Evolutionary conservation across 2,329 filamentous ascomycete genomes (phyloP), one percentile per base, ranked within the genome.

Genomic region (Penicillium sp.): DNA sequence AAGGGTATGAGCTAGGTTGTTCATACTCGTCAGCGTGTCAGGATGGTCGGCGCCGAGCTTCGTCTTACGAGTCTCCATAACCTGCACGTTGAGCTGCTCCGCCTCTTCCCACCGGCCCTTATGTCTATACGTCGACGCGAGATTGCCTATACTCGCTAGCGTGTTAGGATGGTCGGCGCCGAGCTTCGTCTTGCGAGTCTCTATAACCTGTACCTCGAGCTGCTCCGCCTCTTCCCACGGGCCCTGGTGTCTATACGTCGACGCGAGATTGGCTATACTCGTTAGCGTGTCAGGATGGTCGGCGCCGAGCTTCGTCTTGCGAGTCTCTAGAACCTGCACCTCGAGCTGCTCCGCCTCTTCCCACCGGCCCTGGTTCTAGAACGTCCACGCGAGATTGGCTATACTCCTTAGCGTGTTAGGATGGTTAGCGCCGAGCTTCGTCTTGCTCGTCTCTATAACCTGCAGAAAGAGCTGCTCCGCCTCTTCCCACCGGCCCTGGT

Each of bases 171-270:
- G 43, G 43, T 46, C 43, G 4, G n/a, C 45, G 18, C 44, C 45
- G 45, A 48, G 45, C 31, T 48, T 48, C 27, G 45, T 48, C 45
- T 48, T 48, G 18, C 29, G 18, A 35, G 45, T 37, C 29, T 35
- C 45, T 18, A 37, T 37, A 5, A 37, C 45, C 45, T 46, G 43
- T 15, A 29, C 15, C 23, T 31, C 14, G 15, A 46, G 43, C 27
- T 31, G 25, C 23, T 46, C 43, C 7, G 43, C 43, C 27, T 46
- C 43, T 12, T 29, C 25, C n/a, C 9, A 31, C 15, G 25, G 5
- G 12, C n/a, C 45, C 45, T 48, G 18, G 6, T 23, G n/a, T 43
- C 40, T 43, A 12, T n/a, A n/a, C n/a, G n/a, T n/a, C n/a, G n/a
- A n/a, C n/a, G n/a, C n/a, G n/a, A n/a, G n/a, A n/a, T n/a, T n/a